These are phyloP conservation scores for Penicillium paneum DNA, from an alignment of 2,329 filamentous ascomycete genomes.

Conservation along the genomic window DNA sequence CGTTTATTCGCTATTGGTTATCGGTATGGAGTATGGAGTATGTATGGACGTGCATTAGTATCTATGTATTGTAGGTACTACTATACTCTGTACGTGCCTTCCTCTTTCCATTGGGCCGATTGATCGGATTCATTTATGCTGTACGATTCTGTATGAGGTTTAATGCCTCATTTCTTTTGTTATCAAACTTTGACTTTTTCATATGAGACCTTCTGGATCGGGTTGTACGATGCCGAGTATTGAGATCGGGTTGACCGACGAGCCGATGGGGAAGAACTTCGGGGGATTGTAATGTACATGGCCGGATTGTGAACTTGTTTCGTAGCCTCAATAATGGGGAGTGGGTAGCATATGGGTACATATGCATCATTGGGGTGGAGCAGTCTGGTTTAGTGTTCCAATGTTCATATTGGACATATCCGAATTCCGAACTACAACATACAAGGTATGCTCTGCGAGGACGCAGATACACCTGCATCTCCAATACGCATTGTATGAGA, in stretches of 20 bases:
- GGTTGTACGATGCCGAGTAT: constrained; percentile 3
- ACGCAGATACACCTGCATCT: neutral
- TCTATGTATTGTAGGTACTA: neutral
- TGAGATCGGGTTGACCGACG: constrained; percentile 2
- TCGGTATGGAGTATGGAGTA: too few species aligned
- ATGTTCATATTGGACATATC: neutral
- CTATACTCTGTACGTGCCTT: neutral
- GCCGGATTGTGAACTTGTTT: neutral
- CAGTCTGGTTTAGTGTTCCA: neutral
- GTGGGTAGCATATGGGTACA: neutral
- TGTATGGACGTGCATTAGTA: neutral
- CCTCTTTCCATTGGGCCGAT: neutral
- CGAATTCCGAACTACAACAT: neutral
- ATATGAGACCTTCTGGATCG: neutral
- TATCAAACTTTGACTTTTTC: neutral
- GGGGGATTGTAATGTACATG: neutral
- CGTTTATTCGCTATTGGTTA: neutral
- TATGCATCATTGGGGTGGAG: neutral
- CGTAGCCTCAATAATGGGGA: neutral
- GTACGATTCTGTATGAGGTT: neutral
- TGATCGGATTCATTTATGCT: neutral
- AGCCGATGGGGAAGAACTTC: constrained; percentile 3
- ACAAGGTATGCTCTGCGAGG: too few species aligned
- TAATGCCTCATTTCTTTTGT: constrained; percentile 8
- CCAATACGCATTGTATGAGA: neutral